Evolutionary conservation across 1,284 basidiomycete genomes (phyloP), one percentile per base, ranked within the genome.

Genomic region (Entoloma clypeatum): DNA sequence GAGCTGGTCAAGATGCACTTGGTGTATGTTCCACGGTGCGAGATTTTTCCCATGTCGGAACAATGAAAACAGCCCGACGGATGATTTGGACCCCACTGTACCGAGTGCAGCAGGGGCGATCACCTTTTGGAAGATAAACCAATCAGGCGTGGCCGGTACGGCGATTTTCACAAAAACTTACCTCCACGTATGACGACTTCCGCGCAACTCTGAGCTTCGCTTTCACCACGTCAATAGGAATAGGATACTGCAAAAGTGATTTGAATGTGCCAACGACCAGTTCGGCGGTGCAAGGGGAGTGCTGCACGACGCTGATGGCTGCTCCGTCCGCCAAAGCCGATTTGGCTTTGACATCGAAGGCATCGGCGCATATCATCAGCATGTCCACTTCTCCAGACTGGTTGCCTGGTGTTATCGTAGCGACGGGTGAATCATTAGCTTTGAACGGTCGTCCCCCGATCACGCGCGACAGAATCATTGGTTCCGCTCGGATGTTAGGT

Each of bases 121-220:
- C n/a, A n/a, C n/a, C n/a, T n/a, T n/a, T n/a, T n/a, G n/a, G n/a
- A n/a, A n/a, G n/a, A n/a, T n/a, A n/a, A n/a, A n/a, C n/a, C n/a
- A n/a, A n/a, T n/a, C n/a, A n/a, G n/a, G n/a, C n/a, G n/a, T n/a
- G n/a, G n/a, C n/a, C n/a, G n/a, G n/a, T n/a, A n/a, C n/a, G n/a
- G n/a, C n/a, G 4, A 13, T 23, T 21, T 23, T 3, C 2, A 19
- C 26, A 17, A 23, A n/a, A 34, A 41, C 61, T 10, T 26, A 77
- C 77, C 62, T 80, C 75, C 7, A 78, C 61, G 46, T 72, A 79
- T 14, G 53, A 61, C 3, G 75, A 79, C 47, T 69, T 72, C 21
- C 77, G 65, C 5, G 74, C 76, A 21, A 79, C 53, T 5, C 71
- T 64, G 2, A 71, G 41, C 48, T 61, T 74, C 2, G 54, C 37